Evolutionary conservation across 225 moss, liverwort and hornwort genomes (phyloP), one percentile per base, ranked within the genome.

Genomic region (Pseudoscleropodium purum): DNA sequence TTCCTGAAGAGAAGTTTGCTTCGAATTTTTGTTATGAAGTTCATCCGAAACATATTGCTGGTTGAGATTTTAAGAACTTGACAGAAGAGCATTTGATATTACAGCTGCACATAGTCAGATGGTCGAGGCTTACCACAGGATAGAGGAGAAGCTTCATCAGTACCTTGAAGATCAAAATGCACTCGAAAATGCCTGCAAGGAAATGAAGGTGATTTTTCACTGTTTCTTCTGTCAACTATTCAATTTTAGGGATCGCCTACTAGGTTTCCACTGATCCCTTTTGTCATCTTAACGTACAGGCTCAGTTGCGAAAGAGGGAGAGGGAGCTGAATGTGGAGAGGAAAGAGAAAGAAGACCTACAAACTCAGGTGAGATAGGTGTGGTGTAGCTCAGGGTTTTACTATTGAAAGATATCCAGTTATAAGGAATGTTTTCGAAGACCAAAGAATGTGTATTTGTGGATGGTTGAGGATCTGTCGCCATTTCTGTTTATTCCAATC

Each of bases 271-370:
- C 75, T 87, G 78, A 70, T 90, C 52, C 56, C n/a, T 57, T 72
- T 45, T 76, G 80, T 77, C 61, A 81, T 82, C 86, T 61, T 49
- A 23, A 75, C 63, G 51, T 77, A 59, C 94, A 97, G 96, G 99
- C 95, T 77, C 97, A 99, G 69, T 89, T 97, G 91, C 95, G 99
- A 83, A 99, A 94, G 95, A 96, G 94, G 91, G 99, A 99, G 85
- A 95, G 99, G 85, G 99, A 99, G 80, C 84, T 99, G 61, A 96
- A 94, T 91, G 95, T 93, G 81, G 91, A 95, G 85, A 95, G 96
- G 56, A 99, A 97, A 90, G 99, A 97, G 94, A 94, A 96, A 70
- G 94, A 96, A 73, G 99, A 99, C 85, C 93, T 99, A 60, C 97
- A 97, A 92, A 95, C 95, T 81, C 99, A 99, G 95, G 97, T 97